Percentiles rank a stretch among this genome's conserved stretches.
Evolutionary conservation across 345 rosid species (phyloP).

Genomic region (Hibiscus mutabilis): DNA sequence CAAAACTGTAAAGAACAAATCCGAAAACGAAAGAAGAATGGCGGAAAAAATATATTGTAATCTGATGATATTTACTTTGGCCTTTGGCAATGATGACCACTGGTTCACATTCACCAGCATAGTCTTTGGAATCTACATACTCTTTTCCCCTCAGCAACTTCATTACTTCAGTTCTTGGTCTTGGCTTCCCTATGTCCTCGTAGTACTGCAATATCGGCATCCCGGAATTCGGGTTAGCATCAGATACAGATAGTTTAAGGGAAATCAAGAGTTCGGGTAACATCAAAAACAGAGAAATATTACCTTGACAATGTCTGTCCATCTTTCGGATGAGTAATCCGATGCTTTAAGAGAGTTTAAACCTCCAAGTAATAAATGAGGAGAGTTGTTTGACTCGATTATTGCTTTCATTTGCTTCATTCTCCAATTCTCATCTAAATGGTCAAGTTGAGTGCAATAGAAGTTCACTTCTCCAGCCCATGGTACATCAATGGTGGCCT

Average conservation of each 20-base stretch:
- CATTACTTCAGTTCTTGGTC: conserved; percentile 67
- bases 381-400: conserved; percentile 46
- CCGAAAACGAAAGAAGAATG: no score
- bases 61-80: conserved; percentile 46
- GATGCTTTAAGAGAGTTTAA: conserved; percentile 68
- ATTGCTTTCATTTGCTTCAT: conserved; percentile 79
- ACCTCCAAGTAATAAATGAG: conserved; percentile 75
- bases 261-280: neutral
- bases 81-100: conserved; percentile 90
- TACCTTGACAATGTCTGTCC: conserved; percentile 83
- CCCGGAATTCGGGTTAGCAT: neutral
- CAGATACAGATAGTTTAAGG: neutral
- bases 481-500: conserved; percentile 73
- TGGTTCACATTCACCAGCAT: conserved; percentile 81
- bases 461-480: conserved; percentile 81
- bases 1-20: neutral
- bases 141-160: conserved; percentile 56
- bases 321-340: conserved; percentile 76
- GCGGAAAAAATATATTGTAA: neutral
- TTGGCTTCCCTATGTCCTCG: conserved; percentile 83
- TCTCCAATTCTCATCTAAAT: conserved; percentile 85
- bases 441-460: conserved; percentile 86
- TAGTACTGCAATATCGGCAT: conserved; percentile 44
- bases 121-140: conserved; percentile 64
- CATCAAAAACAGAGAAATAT: neutral